Conservation (phyloP, 192 early-diverging fungal species). For the Gryganskiella cystojenkinii region DNA sequence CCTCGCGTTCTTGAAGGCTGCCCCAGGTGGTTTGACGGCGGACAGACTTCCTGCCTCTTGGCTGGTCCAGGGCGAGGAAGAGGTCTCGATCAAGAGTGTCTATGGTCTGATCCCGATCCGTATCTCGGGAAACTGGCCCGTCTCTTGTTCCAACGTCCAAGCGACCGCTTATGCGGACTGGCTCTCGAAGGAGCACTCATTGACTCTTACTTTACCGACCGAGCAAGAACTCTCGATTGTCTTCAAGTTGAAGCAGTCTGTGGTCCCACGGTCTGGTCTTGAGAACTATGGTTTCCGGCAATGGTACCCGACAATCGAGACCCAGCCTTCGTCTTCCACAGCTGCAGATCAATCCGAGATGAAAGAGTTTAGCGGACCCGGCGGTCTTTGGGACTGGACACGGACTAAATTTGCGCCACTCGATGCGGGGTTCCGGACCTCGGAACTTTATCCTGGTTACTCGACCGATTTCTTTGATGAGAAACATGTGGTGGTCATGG, state of each 20-base stretch:
- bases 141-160: slow-evolving; percentile 72
- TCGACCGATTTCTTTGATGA: slow-evolving; percentile 92
- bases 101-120: slow-evolving; percentile 72
- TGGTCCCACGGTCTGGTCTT: slow-evolving; percentile 43
- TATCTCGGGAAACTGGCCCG: slow-evolving; percentile 74
- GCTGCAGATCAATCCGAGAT: slow-evolving; percentile 8
- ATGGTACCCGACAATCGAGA: slow-evolving; percentile 70
- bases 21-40: slow-evolving; percentile 21
- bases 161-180: slow-evolving; percentile 75
- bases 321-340: background rate
- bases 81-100: slow-evolving; percentile 68
- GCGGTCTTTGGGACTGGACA: slow-evolving; percentile 82
- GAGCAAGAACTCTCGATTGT: slow-evolving; percentile 76
- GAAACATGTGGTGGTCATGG: slow-evolving; percentile 85
- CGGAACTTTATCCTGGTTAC: slow-evolving; percentile 87
- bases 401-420: slow-evolving; percentile 25
- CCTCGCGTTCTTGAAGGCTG: slow-evolving; percentile 58
- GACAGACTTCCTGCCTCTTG: slow-evolving; percentile 71
- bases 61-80: slow-evolving; percentile 7
- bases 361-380: slow-evolving; percentile 53
- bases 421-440: slow-evolving; percentile 64
- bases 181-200: slow-evolving; percentile 54
- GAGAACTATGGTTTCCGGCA: slow-evolving; percentile 75
- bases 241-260: slow-evolving; percentile 37
- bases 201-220: slow-evolving; percentile 66